Base-by-base conservation (phyloP, 129 eudicot species). In the Heracleum sosnowskyi region DNA sequence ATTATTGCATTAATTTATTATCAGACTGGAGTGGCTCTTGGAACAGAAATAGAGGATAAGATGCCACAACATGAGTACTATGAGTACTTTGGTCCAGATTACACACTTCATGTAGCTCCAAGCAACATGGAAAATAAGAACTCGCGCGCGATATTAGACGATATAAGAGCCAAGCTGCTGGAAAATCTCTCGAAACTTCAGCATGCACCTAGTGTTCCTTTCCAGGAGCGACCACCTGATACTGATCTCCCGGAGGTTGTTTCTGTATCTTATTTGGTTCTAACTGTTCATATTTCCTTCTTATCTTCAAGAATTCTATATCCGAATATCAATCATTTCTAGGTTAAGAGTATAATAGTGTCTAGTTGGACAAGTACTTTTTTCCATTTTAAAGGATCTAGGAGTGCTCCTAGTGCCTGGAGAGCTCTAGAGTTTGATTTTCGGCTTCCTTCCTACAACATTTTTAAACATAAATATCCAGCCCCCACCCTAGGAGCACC, bases 81-180 rank as follows among this genome's bases (percentile, higher is more conserved):
- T 42, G 92, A 88, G 83, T 88, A 88, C 73, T 88, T 88, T 81
- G 92, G 89, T 64, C 92, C 92, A 70, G 92, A 88, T 26, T 83
- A 88, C 63, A 86, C 81, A 45, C 88, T 88, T 74, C 92, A 88
- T 74, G 90, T 86, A 76, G 88, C 89, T 64, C 90, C 92, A 9
- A 86, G 92, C 76, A 88, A 88, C 84, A 88, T 86, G 92, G 92
- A 88, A 60, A 86, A 88, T 77, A 89, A 89, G 82, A 89, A 86
- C 76, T 84, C 92, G 10, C 88, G 86, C 26, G 81, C 68, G 35
- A 71, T 82, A 53, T 70, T 89, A 85, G 92, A 89, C 26, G 88
- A 86, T 16, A 89, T 89, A 45, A 86, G 80, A 78, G 37, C 81
- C 22, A 82, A 77, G 80, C 92, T 89, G 72, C 88, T 89, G 78